Evolutionary conservation across 768 basidiomycete genomes (phyloP), one percentile per base, ranked within the genome.

Genomic region (Sutorius australiensis): DNA sequence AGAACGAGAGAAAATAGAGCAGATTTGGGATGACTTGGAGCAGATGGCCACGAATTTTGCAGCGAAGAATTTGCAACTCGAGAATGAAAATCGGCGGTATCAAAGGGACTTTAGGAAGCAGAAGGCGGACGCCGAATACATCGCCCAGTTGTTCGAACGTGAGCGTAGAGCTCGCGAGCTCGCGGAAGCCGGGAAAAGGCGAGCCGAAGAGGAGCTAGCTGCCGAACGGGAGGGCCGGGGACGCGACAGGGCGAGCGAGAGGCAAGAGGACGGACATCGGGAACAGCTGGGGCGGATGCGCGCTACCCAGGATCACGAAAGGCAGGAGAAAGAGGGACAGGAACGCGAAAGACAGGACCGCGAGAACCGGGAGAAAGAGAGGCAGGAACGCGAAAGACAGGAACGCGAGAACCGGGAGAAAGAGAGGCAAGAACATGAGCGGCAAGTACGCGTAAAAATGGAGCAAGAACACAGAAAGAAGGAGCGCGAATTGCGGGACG

Each of bases 1-100:
- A 50, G 66, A 77, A n/a, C 70, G 75, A 52, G 62, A 63, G n/a
- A 75, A 74, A 54, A 74, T 80, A 52, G 59, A 64, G 19, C 61
- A 72, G 7, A 70, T 80, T 10, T 73, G 75, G 32, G 48, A 52
- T 5, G 75, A 77, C 38, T 68, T 77, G 1, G 62, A 68, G 52
- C 73, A 68, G 38, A 67, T 80, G 58, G 72, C 69, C 0, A 58
- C 72, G 0, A 65, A 70, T 10, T 76, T 73, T 55, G 64, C 61
- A 19, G 61, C 67, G 34, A 73, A 77, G 52, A 73, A 73, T 48
- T 55, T 53, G 45, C 55, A 61, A 41, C 70, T 70, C 7, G 60
- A 65, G 40, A 53, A 36, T 2, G 69, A 67, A 43, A 69, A 69
- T 38, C 39, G 57, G 46, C 66, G 50, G 9, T 61, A 61, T n/a